Evolutionary conservation across 345 rosid species (phyloP), one percentile per base, ranked within the genome.

Genomic region (Lumnitzera racemosa): DNA sequence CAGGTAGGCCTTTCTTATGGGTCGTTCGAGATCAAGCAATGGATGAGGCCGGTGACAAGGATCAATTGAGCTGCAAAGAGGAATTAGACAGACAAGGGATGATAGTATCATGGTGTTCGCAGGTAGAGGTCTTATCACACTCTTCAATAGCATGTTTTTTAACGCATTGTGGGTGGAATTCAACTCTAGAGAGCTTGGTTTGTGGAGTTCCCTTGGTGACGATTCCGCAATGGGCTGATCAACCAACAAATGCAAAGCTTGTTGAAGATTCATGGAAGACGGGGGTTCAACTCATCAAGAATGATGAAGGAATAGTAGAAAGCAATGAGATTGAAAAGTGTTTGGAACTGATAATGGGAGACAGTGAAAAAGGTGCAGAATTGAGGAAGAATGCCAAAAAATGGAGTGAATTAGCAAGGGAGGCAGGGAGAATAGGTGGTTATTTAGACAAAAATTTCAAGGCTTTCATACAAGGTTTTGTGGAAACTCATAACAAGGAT

Each of bases 321-420:
- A 55, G 76, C 46, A 76, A 47, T 0, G 89, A 86, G 75, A 81
- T 86, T 51, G 65, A 61, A 62, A 66, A 79, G 76, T 81, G 87
- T 59, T 59, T 86, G 67, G 74, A 81, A 29, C 57, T 71, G 69
- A 78, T 80, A 0, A 74, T 86, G 86, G 86, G 66, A 5, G 12
- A 72, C 0, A 36, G 43, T 36, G 43, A 6, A 36, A 66, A 11
- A 25, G 75, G 61, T 1, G 63, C 64, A 6, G 80, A 72, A 14
- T 57, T 69, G 15, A 80, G 73, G 64, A 43, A 25, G 47, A 83
- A 75, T 54, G 74, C 77, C 2, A 0, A 64, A 51, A 75, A 65
- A 61, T 83, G 87, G 94, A 78, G 55, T 69, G 72, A 72, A 36
- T 61, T 80, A 58, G 83, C 80, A 0, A 74, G 61, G 36, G 78